Percentiles rank a stretch among this genome's conserved stretches.
phyloP scores from a whole-genome alignment of 768 basidiomycete species.

The Crucibulum laeve region DNA sequence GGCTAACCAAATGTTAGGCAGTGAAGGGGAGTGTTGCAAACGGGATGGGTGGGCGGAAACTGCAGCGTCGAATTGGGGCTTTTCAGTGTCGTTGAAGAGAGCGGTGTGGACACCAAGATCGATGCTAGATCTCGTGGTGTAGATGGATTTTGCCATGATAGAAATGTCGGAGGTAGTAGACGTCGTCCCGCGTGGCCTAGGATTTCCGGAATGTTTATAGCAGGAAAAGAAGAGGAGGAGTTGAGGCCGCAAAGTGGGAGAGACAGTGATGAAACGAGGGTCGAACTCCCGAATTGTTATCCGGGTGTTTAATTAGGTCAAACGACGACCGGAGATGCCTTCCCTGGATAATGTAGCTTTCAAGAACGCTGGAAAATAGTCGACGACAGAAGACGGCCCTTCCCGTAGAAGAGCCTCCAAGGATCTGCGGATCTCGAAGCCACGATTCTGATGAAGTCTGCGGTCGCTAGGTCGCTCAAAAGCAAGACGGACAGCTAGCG shows the following conservation, averaged over 20 bases:
- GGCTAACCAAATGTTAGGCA: slow-evolving; percentile 64
- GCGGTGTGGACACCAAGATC: slow-evolving; percentile 13
- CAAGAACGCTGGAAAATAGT: slow-evolving; percentile 25
- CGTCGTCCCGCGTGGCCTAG: slow-evolving; percentile 33
- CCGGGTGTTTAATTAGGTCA: slow-evolving; percentile 44
- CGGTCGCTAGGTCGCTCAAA: slow-evolving; percentile 32
- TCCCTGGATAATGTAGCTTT: slow-evolving; percentile 19
- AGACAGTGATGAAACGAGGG: slow-evolving; percentile 26
- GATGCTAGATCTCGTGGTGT: slow-evolving; percentile 18
- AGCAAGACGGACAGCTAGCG: slow-evolving; percentile 22
- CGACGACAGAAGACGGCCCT: slow-evolving; percentile 18
- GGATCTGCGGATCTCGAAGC: slow-evolving; percentile 39
- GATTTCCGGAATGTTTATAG: slow-evolving; percentile 26
- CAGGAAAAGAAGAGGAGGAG: slow-evolving; percentile 17
- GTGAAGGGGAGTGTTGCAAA: slow-evolving; percentile 61
- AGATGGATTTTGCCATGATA: slow-evolving; percentile 20
- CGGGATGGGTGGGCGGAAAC: slow-evolving; percentile 31
- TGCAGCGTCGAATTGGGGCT: not conserved
- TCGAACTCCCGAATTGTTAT: slow-evolving; percentile 25
- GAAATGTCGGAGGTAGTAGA: slow-evolving; percentile 20
- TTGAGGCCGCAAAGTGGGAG: slow-evolving; percentile 10
- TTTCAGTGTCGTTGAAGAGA: slow-evolving; percentile 14
- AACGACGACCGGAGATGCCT: slow-evolving; percentile 29
- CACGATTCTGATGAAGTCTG: slow-evolving; percentile 29
- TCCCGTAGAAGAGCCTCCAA: slow-evolving; percentile 18